A percentile compares a stretch with the other conserved stretches of the same genome.
Evolutionary conservation across 805 yeast species (phyloP).

Genomic region (Kazachstania kunashirensis): DNA sequence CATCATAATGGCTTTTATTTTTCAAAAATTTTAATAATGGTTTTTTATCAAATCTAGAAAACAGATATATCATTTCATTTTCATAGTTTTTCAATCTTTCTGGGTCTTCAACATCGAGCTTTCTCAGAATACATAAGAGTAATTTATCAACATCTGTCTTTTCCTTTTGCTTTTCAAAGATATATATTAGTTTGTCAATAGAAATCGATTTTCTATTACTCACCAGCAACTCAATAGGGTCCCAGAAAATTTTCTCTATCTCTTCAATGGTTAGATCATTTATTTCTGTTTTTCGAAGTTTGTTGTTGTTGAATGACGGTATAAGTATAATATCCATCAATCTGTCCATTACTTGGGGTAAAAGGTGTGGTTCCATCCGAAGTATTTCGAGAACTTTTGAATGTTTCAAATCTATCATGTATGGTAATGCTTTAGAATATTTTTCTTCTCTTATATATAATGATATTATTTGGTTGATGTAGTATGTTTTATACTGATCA

Average conservation of each 20-base stretch:
- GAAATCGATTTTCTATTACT: constrained; percentile 55
- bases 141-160: constrained; percentile 34
- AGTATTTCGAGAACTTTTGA: constrained; percentile 46
- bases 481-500: constrained; percentile 14
- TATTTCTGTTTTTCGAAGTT: constrained; percentile 29
- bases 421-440: constrained; percentile 54
- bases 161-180: constrained; percentile 30
- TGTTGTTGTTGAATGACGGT: constrained; percentile 24
- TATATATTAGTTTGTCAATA: constrained; percentile 41
- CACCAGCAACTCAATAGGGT: constrained; percentile 46
- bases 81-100: constrained; percentile 48
- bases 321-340: constrained; percentile 45
- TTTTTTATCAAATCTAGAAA: constrained; percentile 47
- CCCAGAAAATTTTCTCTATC: constrained; percentile 33
- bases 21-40: constrained; percentile 54
- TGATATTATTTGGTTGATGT: constrained; percentile 40
- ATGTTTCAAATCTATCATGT: constrained; percentile 50
- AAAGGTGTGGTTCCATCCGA: constrained; percentile 46
- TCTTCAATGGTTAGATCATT: constrained; percentile 14
- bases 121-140: constrained; percentile 56
- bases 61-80: constrained; percentile 55
- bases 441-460: constrained; percentile 50
- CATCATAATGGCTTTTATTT: constrained; percentile 50
- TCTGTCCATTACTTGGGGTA: constrained; percentile 38
- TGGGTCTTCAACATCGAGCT: constrained; percentile 47